A percentile compares a stretch with the other conserved stretches of the same genome.
Conservation (phyloP, 2,329 filamentous ascomycete genomes). For the Colletotrichum karsti region DNA sequence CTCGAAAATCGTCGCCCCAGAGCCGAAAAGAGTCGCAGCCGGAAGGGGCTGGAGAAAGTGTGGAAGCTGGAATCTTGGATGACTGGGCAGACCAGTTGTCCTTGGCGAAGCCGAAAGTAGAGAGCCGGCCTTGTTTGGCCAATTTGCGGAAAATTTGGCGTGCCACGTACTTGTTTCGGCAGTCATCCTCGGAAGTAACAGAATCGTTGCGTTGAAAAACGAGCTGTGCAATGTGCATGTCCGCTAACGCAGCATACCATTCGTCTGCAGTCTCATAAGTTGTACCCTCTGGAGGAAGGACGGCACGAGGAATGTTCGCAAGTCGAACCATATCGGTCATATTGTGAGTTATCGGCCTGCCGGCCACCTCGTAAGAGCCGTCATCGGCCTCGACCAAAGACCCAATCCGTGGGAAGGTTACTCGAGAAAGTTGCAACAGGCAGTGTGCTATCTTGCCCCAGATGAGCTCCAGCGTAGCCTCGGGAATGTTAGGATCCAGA, state of each 20-base stretch:
- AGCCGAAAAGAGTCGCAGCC: slow-evolving; percentile 31
- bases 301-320: slow-evolving; percentile 16
- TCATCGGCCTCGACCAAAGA: slow-evolving; percentile 36
- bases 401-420: slow-evolving; percentile 44
- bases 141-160: neutral
- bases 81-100: neutral
- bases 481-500: slow-evolving; percentile 22
- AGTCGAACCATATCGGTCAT: slow-evolving; percentile 44
- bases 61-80: too few relatives aligned
- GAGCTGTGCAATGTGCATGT: slow-evolving; percentile 44
- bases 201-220: slow-evolving; percentile 43
- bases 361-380: slow-evolving; percentile 32
- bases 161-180: neutral
- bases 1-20: slow-evolving; percentile 41
- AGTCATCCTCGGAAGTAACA: slow-evolving; percentile 39
- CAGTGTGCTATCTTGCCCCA: slow-evolving; percentile 42
- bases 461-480: neutral
- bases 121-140: neutral
- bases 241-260: slow-evolving; percentile 44
- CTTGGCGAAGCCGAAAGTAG: neutral
- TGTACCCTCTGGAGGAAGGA: slow-evolving; percentile 21
- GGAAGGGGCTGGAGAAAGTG: neutral
- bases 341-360: slow-evolving; percentile 40
- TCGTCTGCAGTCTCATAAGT: slow-evolving; percentile 34
- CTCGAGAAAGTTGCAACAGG: slow-evolving; percentile 44